A percentile compares a stretch with the other conserved stretches of the same genome.
Conservation (phyloP, 192 early-diverging fungal species). For the Obelidium mucronatum region DNA sequence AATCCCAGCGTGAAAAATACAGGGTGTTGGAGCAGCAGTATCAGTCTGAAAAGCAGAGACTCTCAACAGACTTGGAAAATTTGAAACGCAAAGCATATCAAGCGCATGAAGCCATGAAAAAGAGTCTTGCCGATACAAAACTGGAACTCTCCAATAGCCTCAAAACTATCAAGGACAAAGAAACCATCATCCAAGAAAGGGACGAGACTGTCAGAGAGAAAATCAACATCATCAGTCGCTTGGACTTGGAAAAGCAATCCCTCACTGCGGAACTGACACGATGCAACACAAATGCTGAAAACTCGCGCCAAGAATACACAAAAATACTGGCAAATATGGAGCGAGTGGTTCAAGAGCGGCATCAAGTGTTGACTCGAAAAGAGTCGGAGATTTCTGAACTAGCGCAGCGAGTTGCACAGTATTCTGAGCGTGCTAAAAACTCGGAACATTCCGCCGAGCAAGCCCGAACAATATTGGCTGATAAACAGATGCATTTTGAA, state of each 20-base stretch:
- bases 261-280: constrained; percentile 26
- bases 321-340: constrained; percentile 30
- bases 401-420: constrained; percentile 40
- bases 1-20: not conserved
- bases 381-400: constrained; percentile 44
- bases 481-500: constrained; percentile 26
- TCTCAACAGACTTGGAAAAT: constrained; percentile 38
- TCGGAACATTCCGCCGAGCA: constrained; percentile 17
- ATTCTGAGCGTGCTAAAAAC: constrained; percentile 11
- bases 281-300: constrained; percentile 24
- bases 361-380: constrained; percentile 42
- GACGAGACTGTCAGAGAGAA: constrained; percentile 30
- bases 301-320: constrained; percentile 23
- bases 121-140: constrained; percentile 34
- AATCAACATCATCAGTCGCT: constrained; percentile 9
- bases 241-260: constrained; percentile 37
- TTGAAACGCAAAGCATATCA: constrained; percentile 33
- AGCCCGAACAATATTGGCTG: not conserved
- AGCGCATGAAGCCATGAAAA: constrained; percentile 39
- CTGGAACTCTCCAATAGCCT: constrained; percentile 6
- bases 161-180: constrained; percentile 2
- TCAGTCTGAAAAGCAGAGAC: constrained; percentile 33
- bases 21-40: constrained; percentile 31
- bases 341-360: constrained; percentile 44
- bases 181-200: constrained; percentile 8